phyloP scores from a whole-genome alignment of 1,284 basidiomycete genomes.

The Macrocystidia cucumis region DNA sequence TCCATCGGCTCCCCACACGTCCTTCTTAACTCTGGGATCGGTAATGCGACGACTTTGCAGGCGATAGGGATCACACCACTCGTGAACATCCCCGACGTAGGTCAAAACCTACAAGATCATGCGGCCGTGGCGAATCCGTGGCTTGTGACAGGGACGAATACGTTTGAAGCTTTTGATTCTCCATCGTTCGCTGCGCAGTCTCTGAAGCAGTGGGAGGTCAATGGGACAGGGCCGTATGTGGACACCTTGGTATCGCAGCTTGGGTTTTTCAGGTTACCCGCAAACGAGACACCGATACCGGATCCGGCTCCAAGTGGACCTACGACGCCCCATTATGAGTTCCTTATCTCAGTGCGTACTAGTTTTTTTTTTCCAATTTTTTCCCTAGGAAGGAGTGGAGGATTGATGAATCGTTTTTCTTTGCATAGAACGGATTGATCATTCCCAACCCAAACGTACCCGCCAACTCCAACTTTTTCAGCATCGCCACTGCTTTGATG shows the following conservation, averaged over 20 bases:
- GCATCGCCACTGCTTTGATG: constrained; percentile 8
- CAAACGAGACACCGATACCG: neutral
- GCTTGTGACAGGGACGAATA: constrained; percentile 10
- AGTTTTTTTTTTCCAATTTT: neutral
- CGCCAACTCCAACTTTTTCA: constrained; percentile 8
- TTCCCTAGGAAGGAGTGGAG: neutral
- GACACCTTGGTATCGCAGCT: neutral
- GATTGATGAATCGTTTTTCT: neutral
- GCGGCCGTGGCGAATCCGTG: constrained; percentile 19
- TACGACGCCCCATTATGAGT: neutral
- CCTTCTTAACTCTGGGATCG: constrained; percentile 40
- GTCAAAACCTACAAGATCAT: constrained; percentile 37
- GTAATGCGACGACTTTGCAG: constrained; percentile 16
- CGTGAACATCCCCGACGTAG: constrained; percentile 28
- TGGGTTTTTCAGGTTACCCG: neutral
- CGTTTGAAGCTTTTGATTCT: neutral
- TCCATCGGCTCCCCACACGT: constrained; percentile 33
- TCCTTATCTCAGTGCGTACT: neutral
- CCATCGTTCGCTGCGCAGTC: neutral
- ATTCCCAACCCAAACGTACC: constrained; percentile 9
- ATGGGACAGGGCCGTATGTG: neutral
- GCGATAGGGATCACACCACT: constrained; percentile 18
- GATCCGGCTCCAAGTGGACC: neutral
- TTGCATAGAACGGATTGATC: constrained; percentile 8
- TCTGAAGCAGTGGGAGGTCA: neutral